These are phyloP conservation scores for Aphanoascus verrucosus DNA, from an alignment of 2,329 filamentous ascomycete species.

Conservation along the genomic window DNA sequence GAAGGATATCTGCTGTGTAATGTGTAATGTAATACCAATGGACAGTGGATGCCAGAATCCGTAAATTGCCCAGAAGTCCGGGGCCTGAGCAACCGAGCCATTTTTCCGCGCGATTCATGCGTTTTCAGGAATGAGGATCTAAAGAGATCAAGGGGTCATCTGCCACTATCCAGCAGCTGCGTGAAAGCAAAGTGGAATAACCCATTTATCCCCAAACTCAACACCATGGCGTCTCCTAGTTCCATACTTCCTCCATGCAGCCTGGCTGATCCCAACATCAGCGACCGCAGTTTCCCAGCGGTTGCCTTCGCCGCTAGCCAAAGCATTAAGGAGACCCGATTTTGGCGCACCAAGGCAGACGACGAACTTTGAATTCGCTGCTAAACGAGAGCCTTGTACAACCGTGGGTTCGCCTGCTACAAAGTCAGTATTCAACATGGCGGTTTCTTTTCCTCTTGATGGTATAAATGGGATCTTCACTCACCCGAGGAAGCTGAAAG, in stretches of 20 bases:
- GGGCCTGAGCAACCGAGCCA: background rate
- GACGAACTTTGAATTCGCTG: slow-evolving; percentile 70
- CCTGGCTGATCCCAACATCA: slow-evolving; percentile 73
- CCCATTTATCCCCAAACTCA: slow-evolving; percentile 81
- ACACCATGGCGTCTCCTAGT: slow-evolving; percentile 72
- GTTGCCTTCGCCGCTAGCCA: slow-evolving; percentile 49
- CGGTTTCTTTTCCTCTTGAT: too few species aligned
- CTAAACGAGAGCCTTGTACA: slow-evolving; percentile 64
- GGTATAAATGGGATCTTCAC: background rate
- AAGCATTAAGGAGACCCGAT: slow-evolving; percentile 66
- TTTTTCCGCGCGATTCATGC: background rate
- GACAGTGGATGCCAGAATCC: too few species aligned
- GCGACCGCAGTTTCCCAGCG: slow-evolving; percentile 70
- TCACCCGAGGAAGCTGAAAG: slow-evolving; percentile 67
- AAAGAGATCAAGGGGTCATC: background rate
- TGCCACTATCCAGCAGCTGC: background rate
- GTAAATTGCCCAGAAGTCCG: background rate
- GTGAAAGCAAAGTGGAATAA: slow-evolving; percentile 54
- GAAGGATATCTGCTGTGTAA: too few species aligned
- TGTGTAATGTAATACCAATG: too few species aligned
- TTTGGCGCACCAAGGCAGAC: slow-evolving; percentile 81
- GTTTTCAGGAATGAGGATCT: background rate
- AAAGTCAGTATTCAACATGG: background rate
- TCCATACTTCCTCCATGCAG: slow-evolving; percentile 75
- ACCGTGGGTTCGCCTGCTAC: slow-evolving; percentile 42